Conservation (phyloP, 192 early-diverging fungal species). For the Umbelopsis vinacea region DNA sequence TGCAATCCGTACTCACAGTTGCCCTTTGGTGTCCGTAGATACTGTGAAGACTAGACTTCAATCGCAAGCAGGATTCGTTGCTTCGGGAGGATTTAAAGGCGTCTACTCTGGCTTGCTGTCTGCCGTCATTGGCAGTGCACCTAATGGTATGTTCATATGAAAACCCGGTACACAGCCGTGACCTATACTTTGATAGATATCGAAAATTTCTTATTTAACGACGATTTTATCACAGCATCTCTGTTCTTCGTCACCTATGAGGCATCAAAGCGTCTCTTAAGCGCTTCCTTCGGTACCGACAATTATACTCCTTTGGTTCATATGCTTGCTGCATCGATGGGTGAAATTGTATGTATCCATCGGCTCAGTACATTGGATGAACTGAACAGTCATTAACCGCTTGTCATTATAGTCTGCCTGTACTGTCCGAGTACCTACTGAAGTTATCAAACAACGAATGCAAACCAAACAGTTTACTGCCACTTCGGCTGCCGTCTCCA, state of each 20-base stretch:
- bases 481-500: conserved; percentile 63
- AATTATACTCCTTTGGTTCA: conserved; percentile 72
- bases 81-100: conserved; percentile 86
- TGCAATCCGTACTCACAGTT: background rate
- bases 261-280: conserved; percentile 64
- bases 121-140: conserved; percentile 93
- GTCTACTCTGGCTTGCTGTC: conserved; percentile 91
- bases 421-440: conserved; percentile 91
- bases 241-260: conserved; percentile 96
- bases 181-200: too few species aligned
- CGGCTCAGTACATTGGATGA: too few species aligned
- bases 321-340: conserved; percentile 88
- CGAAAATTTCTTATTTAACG: background rate
- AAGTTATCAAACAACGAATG: conserved; percentile 95
- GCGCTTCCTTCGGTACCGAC: conserved; percentile 38
- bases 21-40: conserved; percentile 50
- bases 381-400: background rate
- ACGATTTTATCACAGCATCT: conserved; percentile 52
- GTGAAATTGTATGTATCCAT: conserved; percentile 75
- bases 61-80: conserved; percentile 79
- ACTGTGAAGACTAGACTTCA: conserved; percentile 97
- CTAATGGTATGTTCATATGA: conserved; percentile 60
- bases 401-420: conserved; percentile 71
- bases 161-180: background rate
- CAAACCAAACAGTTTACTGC: conserved; percentile 80